Evolutionary conservation across 768 basidiomycete genomes (phyloP).

Genomic region (Asterophora lycoperdoides): DNA sequence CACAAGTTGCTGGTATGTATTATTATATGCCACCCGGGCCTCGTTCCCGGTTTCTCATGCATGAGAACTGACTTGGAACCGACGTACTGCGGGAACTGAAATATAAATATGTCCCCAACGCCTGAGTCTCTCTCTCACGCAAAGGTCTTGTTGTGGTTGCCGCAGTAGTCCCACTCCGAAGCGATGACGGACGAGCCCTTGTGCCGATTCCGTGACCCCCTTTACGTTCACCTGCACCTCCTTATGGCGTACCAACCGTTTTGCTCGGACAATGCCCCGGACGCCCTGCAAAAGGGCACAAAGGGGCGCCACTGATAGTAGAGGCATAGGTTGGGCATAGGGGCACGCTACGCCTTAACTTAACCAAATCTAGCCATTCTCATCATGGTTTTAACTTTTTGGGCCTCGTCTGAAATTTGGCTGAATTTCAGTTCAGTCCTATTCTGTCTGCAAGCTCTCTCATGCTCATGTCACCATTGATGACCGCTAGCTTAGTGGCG

Average conservation of each 20-base stretch:
- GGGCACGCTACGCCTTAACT: not conserved
- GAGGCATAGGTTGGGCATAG: no score
- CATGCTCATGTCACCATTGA: slow-evolving; percentile 2
- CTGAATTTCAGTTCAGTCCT: no score
- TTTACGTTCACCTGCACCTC: not conserved
- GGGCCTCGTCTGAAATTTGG: no score
- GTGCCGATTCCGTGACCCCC: not conserved
- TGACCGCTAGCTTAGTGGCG: slow-evolving; percentile 3
- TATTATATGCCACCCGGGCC: not conserved
- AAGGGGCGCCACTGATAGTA: slow-evolving; percentile 1
- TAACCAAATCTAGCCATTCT: slow-evolving; percentile 1
- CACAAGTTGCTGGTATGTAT: not conserved
- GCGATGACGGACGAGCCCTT: not conserved
- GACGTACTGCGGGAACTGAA: not conserved
- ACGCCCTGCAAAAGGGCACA: slow-evolving; percentile 7
- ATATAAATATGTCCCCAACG: slow-evolving; percentile 1
- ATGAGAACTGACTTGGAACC: no score
- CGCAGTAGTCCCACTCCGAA: slow-evolving; percentile 3
- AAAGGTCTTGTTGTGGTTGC: slow-evolving; percentile 1
- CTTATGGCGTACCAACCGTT: slow-evolving; percentile 1
- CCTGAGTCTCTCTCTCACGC: slow-evolving; percentile 3
- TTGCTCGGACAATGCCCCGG: no score
- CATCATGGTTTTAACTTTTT: not conserved
- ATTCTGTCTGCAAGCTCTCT: not conserved
- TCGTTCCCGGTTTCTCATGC: not conserved